Evolutionary conservation across 2,329 filamentous ascomycete species (phyloP).

Genomic region (Scedosporium dehoogii): DNA sequence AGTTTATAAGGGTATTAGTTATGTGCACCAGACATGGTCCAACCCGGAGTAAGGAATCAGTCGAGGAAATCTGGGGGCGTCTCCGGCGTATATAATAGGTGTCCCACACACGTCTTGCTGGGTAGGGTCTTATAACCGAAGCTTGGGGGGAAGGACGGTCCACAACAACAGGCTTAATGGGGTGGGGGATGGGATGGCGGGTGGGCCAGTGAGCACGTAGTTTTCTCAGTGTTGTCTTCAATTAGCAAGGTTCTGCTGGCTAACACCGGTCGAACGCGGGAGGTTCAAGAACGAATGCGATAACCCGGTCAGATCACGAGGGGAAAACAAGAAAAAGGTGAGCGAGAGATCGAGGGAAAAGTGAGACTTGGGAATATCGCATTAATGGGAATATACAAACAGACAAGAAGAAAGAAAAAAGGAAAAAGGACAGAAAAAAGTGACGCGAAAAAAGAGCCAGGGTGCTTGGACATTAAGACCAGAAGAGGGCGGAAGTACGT

Average conservation of each 20-base stretch:
- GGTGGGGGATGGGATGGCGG: neutral
- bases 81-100: too few relatives aligned
- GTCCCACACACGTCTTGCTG: too few relatives aligned
- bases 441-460: slow-evolving; percentile 3
- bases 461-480: neutral
- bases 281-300: neutral
- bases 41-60: neutral
- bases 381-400: neutral
- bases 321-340: neutral
- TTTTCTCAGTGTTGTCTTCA: too few relatives aligned
- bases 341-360: too few relatives aligned
- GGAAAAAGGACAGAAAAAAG: neutral
- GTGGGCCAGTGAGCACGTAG: neutral
- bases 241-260: slow-evolving; percentile 1
- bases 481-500: too few relatives aligned
- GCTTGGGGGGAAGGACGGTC: neutral
- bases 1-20: neutral
- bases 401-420: neutral
- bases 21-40: neutral
- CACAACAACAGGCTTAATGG: neutral
- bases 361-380: too few relatives aligned
- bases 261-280: neutral
- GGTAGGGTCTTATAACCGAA: too few relatives aligned
- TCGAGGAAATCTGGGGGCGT: neutral
- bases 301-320: neutral